A percentile compares a stretch with the other conserved stretches of the same genome.
Conservation (phyloP, 2,329 filamentous ascomycete species). For the Curvularia lunata region DNA sequence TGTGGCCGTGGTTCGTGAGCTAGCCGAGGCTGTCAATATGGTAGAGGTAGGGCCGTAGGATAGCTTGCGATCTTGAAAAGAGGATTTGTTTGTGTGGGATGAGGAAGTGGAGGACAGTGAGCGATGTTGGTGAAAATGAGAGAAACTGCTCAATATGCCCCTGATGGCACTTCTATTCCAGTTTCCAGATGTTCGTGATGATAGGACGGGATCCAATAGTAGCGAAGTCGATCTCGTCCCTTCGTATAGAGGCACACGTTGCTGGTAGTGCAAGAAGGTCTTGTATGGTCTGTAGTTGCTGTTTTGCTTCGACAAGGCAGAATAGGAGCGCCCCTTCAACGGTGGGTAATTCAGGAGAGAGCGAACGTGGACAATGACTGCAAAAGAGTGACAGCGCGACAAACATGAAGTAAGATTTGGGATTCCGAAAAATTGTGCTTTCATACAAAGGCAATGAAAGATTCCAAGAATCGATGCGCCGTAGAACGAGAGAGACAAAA, state of each 20-base stretch:
- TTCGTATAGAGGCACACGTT: background rate
- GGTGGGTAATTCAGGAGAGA: constrained; percentile 7
- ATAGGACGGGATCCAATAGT: too few relatives aligned
- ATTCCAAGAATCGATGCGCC: background rate
- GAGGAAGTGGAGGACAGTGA: background rate
- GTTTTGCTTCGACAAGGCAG: background rate
- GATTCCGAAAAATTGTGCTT: background rate
- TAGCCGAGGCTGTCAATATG: background rate
- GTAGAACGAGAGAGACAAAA: constrained; percentile 1
- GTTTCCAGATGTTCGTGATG: too few relatives aligned
- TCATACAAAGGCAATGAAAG: constrained; percentile 6
- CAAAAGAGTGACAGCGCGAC: constrained; percentile 8
- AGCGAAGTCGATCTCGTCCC: background rate
- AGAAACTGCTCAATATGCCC: constrained; percentile 3
- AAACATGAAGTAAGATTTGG: background rate
- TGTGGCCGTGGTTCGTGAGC: background rate
- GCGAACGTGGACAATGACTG: background rate
- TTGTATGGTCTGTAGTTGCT: background rate
- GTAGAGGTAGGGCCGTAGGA: constrained; percentile 8
- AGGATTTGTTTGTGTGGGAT: constrained; percentile 1
- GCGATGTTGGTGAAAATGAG: constrained; percentile 14
- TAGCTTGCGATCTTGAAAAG: background rate
- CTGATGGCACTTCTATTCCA: background rate
- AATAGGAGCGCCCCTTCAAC: constrained; percentile 2
- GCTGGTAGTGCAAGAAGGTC: background rate